Evolutionary conservation across 2,329 filamentous ascomycete species (phyloP).

Genomic region (Aspergillus pseudonomiae): DNA sequence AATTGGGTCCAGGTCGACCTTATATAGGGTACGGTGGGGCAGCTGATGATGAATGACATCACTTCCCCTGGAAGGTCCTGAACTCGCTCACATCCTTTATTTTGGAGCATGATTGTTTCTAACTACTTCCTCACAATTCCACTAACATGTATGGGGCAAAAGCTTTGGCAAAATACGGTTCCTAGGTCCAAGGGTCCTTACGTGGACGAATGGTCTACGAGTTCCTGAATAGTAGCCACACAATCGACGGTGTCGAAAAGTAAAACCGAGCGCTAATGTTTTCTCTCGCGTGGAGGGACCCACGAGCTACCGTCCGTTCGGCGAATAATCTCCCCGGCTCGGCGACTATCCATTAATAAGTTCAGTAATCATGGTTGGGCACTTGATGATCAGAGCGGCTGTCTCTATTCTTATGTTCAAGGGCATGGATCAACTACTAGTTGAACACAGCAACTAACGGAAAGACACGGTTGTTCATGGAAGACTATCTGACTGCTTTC

Average conservation of each 20-base stretch:
- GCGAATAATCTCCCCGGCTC: neutral
- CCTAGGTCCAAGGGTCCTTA: neutral
- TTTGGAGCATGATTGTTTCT: neutral
- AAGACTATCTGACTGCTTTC: no score
- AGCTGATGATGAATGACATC: neutral
- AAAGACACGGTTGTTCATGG: no score
- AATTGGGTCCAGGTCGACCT: neutral
- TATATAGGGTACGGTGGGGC: conserved; percentile 4
- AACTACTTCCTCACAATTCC: neutral
- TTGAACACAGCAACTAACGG: no score
- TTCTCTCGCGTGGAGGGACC: neutral
- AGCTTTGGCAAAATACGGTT: neutral
- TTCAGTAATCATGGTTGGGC: neutral
- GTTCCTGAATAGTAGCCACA: neutral
- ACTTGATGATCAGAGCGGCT: no score
- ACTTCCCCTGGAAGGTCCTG: neutral
- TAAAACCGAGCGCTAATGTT: neutral
- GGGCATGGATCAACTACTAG: neutral
- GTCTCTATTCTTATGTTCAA: neutral
- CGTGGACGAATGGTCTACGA: neutral
- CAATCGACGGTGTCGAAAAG: neutral
- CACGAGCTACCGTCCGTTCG: neutral
- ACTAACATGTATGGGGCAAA: no score
- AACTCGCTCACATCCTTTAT: no score
- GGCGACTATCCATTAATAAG: conserved; percentile 4